Percentiles rank a stretch among this genome's conserved stretches.
Conservation (phyloP, 148 eudicot species). For the Drosera capensis region DNA sequence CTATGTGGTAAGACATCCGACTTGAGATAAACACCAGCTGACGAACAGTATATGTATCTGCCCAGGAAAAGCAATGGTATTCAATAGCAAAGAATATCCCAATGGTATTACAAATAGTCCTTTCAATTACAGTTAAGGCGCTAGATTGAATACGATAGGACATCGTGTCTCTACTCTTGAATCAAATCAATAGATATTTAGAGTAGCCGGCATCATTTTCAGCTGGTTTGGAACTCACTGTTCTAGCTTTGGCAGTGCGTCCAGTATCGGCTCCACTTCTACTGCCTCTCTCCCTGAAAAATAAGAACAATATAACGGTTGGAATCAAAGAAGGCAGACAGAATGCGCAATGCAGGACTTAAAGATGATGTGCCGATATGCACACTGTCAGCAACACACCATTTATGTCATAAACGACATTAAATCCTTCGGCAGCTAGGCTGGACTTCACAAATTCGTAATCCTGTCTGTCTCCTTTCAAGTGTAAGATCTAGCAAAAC, state of each 20-base stretch:
- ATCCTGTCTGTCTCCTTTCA: constrained; percentile 95
- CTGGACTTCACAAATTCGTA: constrained; percentile 69
- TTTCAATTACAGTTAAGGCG: no score
- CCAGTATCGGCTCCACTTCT: constrained; percentile 85
- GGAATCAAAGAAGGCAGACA: no score
- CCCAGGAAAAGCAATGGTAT: no score
- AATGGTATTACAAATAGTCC: no score
- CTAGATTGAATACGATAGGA: no score
- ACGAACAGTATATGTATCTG: constrained; percentile 95
- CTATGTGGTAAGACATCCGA: constrained; percentile 67
- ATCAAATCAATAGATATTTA: no score
- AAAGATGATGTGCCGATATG: no score
- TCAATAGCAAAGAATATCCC: no score
- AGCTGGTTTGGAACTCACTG: constrained; percentile 41
- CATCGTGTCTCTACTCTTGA: no score
- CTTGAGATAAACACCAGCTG: constrained; percentile 95
- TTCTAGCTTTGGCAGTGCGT: constrained; percentile 88
- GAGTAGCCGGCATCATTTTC: no score
- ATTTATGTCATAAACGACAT: constrained; percentile 90
- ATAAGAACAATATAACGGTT: background rate
- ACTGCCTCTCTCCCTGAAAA: constrained; percentile 87
- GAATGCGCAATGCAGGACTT: no score
- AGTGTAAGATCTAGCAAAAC: constrained; percentile 48
- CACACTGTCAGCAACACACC: constrained; percentile 41
- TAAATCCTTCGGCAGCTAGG: constrained; percentile 79